phyloP scores from a whole-genome alignment of 2,329 filamentous ascomycete species.

The Talaromyces marneffei region DNA sequence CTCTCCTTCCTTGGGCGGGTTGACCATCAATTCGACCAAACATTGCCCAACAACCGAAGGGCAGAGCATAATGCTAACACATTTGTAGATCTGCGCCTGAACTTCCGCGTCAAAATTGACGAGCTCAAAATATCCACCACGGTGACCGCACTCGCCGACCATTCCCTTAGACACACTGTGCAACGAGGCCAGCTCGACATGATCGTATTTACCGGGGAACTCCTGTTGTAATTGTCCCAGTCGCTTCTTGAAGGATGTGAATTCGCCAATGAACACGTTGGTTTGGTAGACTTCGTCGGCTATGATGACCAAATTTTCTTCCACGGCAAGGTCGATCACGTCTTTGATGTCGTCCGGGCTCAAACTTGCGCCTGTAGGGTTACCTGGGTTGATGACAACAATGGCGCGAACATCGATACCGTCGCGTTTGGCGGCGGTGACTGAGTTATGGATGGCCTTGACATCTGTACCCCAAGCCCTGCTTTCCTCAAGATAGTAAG shows the following conservation, averaged over 20 bases:
- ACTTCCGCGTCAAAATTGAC: conserved; percentile 81
- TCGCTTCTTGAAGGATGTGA: conserved; percentile 90
- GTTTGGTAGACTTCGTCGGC: conserved; percentile 99
- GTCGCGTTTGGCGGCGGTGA: conserved; percentile 66
- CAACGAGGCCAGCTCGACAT: conserved; percentile 81
- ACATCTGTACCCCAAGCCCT: conserved; percentile 84
- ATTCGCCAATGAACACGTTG: conserved; percentile 91
- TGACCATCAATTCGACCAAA: conserved; percentile 95
- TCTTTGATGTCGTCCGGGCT: conserved; percentile 69
- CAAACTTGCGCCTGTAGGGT: conserved; percentile 88
- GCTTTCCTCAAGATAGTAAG: conserved; percentile 87
- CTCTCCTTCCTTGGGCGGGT: conserved; percentile 78
- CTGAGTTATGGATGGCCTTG: conserved; percentile 65
- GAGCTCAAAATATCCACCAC: conserved; percentile 96
- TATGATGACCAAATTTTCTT: conserved; percentile 81
- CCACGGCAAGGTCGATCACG: conserved; percentile 79
- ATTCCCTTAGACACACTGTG: conserved; percentile 97
- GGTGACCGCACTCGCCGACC: conserved; percentile 97
- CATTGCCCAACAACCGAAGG: conserved; percentile 94
- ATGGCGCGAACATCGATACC: conserved; percentile 87
- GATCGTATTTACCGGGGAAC: conserved; percentile 68
- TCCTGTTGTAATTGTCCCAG: conserved; percentile 73
- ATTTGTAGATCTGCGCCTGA: conserved; percentile 94
- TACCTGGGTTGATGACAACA: conserved; percentile 96
- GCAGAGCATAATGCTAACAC: conserved; percentile 94